Conservation (phyloP, 2,329 filamentous ascomycete genomes). For the Grosmannia huntii region DNA sequence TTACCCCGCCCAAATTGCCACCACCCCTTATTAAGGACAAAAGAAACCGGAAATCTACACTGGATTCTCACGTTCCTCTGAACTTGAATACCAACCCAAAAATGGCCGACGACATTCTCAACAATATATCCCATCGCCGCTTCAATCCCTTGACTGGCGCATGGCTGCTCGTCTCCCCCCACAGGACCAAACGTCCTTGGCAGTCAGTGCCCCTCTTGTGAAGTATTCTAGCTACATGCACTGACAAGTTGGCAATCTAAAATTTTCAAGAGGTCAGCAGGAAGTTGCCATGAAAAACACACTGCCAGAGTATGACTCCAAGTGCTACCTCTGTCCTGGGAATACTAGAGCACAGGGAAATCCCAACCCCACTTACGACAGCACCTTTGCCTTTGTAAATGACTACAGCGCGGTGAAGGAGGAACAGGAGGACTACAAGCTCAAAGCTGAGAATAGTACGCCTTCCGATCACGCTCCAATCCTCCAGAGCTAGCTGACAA, state of each 20-base stretch:
- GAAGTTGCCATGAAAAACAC: slow-evolving; percentile 55
- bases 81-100: not conserved
- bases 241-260: not conserved
- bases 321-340: slow-evolving; percentile 88
- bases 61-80: too few species aligned
- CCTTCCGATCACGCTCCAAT: not conserved
- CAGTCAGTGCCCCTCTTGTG: slow-evolving; percentile 51
- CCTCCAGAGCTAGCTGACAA: not conserved
- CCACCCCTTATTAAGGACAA: too few species aligned
- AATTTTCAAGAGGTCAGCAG: slow-evolving; percentile 53
- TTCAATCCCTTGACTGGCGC: slow-evolving; percentile 85
- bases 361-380: slow-evolving; percentile 70
- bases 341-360: slow-evolving; percentile 84
- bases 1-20: too few species aligned
- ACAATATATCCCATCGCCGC: slow-evolving; percentile 93
- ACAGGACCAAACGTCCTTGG: slow-evolving; percentile 94
- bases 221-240: not conserved
- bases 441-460: slow-evolving; percentile 14
- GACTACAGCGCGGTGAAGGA: slow-evolving; percentile 97
- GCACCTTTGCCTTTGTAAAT: slow-evolving; percentile 90
- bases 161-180: slow-evolving; percentile 90
- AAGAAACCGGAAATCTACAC: too few species aligned
- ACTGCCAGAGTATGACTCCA: slow-evolving; percentile 70
- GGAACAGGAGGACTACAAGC: slow-evolving; percentile 65
- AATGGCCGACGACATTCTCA: slow-evolving; percentile 66